These are phyloP conservation scores for Staphylotrichum tortipilum DNA, from an alignment of 495 filamentous ascomycete genomes.

Conservation along the genomic window DNA sequence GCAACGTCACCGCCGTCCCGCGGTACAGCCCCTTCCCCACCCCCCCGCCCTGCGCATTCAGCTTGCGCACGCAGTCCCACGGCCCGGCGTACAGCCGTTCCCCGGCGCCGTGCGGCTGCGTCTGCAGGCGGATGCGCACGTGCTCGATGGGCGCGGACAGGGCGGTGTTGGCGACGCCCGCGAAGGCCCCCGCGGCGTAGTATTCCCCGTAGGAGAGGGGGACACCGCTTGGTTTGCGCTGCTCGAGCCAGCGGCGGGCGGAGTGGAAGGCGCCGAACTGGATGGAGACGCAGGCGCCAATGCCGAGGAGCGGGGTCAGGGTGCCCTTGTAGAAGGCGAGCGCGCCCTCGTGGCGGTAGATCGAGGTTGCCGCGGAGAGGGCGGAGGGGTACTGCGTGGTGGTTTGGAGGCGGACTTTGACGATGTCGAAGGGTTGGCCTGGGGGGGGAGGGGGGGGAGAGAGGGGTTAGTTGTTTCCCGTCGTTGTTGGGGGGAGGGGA, in stretches of 20 bases:
- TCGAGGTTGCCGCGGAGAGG: slow-evolving; percentile 67
- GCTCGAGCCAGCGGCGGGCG: slow-evolving; percentile 76
- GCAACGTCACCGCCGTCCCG: slow-evolving; percentile 73
- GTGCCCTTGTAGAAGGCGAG: slow-evolving; percentile 97
- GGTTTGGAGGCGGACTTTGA: slow-evolving; percentile 96
- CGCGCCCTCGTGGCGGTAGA: slow-evolving; percentile 80
- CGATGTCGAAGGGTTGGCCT: slow-evolving; percentile 98
- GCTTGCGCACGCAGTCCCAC: slow-evolving; percentile 80
- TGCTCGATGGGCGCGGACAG: slow-evolving; percentile 94
- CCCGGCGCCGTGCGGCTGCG: slow-evolving; percentile 77
- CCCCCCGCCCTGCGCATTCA: slow-evolving; percentile 54
- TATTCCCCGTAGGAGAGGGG: slow-evolving; percentile 71
- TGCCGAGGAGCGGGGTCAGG: slow-evolving; percentile 88
- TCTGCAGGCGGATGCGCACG: slow-evolving; percentile 93
- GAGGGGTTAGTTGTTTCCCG: background rate
- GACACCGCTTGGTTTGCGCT: slow-evolving; percentile 44
- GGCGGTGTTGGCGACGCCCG: slow-evolving; percentile 80
- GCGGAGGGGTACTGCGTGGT: slow-evolving; percentile 71
- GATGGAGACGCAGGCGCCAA: slow-evolving; percentile 93
- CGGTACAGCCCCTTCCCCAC: slow-evolving; percentile 70
- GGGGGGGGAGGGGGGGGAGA: background rate
- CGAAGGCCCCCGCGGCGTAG: slow-evolving; percentile 84
- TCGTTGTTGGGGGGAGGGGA: background rate
- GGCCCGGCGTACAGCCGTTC: slow-evolving; percentile 72
- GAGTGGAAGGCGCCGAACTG: slow-evolving; percentile 98